A percentile compares a stretch with the other conserved stretches of the same genome.
phyloP scores from a whole-genome alignment of 129 eudicot genomes.

The Chrysanthemum lavandulifolium region DNA sequence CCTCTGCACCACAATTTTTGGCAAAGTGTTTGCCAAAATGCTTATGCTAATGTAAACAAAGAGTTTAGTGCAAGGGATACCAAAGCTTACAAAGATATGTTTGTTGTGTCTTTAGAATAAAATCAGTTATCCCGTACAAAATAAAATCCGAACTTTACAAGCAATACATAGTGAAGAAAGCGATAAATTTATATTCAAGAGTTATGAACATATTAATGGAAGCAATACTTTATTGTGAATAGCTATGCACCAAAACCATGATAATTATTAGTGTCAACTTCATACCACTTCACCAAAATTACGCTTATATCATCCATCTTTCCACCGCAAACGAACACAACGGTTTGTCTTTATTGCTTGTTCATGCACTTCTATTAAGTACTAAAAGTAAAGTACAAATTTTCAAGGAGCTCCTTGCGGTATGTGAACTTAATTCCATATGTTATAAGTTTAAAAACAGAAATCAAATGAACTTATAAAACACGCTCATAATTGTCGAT shows the following conservation, averaged over 20 bases:
- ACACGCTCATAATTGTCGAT: too few relatives aligned
- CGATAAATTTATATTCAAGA: not conserved
- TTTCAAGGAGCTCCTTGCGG: too few relatives aligned
- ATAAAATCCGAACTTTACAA: slow-evolving; percentile 10
- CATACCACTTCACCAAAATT: slow-evolving; percentile 60
- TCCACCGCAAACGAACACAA: slow-evolving; percentile 53
- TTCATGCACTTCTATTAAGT: slow-evolving; percentile 3
- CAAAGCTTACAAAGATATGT: too few relatives aligned
- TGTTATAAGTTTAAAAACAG: too few relatives aligned
- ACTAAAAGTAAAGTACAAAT: not conserved
- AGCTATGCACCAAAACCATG: not conserved
- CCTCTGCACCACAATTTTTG: too few relatives aligned
- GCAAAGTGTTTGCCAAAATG: too few relatives aligned
- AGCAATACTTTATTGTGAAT: not conserved
- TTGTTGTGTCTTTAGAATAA: not conserved
- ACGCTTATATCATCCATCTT: slow-evolving; percentile 95
- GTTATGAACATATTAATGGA: slow-evolving; percentile 9
- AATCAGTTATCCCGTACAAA: not conserved
- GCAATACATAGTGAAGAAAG: slow-evolving; percentile 6
- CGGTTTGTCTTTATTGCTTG: not conserved
- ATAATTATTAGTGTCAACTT: slow-evolving; percentile 20
- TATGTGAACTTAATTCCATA: too few relatives aligned
- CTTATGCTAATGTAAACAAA: too few relatives aligned
- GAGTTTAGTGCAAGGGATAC: too few relatives aligned
- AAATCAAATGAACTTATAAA: too few relatives aligned